Percentiles rank a stretch among this genome's conserved stretches.
phyloP scores from a whole-genome alignment of 2,329 filamentous ascomycete genomes.

The Plenodomus lindquistii region DNA sequence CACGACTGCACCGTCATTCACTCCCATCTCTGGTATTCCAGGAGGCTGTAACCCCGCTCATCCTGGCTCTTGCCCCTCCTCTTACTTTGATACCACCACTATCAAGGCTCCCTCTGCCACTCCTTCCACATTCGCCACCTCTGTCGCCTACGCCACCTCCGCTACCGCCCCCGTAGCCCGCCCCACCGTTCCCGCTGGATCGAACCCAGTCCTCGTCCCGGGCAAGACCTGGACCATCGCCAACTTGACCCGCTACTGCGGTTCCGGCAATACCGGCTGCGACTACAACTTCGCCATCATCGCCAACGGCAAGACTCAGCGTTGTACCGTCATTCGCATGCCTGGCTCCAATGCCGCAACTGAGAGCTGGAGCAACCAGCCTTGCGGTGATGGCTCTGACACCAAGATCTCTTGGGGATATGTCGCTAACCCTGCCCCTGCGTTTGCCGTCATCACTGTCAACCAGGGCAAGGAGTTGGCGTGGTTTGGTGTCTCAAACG shows the following conservation, averaged over 20 bases:
- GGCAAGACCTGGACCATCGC: slow-evolving; percentile 18
- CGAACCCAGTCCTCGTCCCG: slow-evolving; percentile 8
- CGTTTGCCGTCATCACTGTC: slow-evolving; percentile 16
- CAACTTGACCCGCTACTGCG: slow-evolving; percentile 15
- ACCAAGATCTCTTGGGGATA: slow-evolving; percentile 19
- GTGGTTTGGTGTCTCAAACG: slow-evolving; percentile 18
- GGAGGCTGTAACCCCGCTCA: slow-evolving; percentile 9
- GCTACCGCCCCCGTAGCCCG: background rate
- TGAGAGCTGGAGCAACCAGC: slow-evolving; percentile 17
- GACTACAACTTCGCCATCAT: slow-evolving; percentile 21
- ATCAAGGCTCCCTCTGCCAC: no score
- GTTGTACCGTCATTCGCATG: slow-evolving; percentile 17
- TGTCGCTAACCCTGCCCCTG: slow-evolving; percentile 9
- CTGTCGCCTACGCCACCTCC: background rate
- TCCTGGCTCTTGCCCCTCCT: background rate
- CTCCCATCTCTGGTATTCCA: slow-evolving; percentile 1
- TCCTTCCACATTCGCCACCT: background rate
- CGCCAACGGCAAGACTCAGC: slow-evolving; percentile 13
- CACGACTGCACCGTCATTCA: slow-evolving; percentile 1
- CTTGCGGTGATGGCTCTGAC: slow-evolving; percentile 9
- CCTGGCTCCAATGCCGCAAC: slow-evolving; percentile 15
- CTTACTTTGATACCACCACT: background rate
- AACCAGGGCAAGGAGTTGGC: slow-evolving; percentile 14
- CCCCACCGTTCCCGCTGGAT: slow-evolving; percentile 2
- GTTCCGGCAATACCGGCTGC: slow-evolving; percentile 16